Evolutionary conservation across 2,329 filamentous ascomycete genomes (phyloP), one percentile per base, ranked within the genome.

Genomic region (Monilinia laxa): DNA sequence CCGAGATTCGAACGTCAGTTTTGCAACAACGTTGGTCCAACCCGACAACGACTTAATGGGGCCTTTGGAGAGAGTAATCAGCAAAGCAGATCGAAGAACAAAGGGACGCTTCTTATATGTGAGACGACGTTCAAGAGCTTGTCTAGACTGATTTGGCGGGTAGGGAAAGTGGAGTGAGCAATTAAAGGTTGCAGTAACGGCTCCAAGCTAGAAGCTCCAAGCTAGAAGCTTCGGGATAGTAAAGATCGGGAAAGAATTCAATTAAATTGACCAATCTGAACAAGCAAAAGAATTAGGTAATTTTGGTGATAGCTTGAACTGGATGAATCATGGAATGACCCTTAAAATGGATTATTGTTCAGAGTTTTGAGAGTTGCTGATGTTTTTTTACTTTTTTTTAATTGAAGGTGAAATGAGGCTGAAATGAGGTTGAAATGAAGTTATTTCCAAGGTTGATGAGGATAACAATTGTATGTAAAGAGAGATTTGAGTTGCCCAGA

Each of bases 1-100:
- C 66, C 55, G 59, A 68, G 59, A 67, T 69, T 57, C 58, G 56
- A 67, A 47, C 31, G 47, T 53, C 35, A 25, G n/a, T n/a, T 20
- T 23, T n/a, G 20, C 47, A 42, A 47, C 47, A 40, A 25, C 47
- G 58, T 23, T 31, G 49, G 28, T 47, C 55, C 51, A 56, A 51
- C 25, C 57, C 25, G 40, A 66, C 51, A 45, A 62, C 64, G 28
- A 66, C 64, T 23, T 11, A 9, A 54, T 16, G 18, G 31, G 31
- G 49, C 47, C 60, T 64, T 35, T 23, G 56, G 52, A 59, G 14
- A 57, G 59, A 57, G 45, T 56, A 55, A 14, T 51, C 28, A 23
- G 45, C 40, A 25, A 55, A 60, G 55, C 14, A n/a, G 57, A 42
- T 14, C 4, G 35, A 49, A 38, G 35, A 60, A 38, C 18, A 25